Evolutionary conservation across 208 protist species (phyloP).

Genomic region (Trypanosomatidae sp.): DNA sequence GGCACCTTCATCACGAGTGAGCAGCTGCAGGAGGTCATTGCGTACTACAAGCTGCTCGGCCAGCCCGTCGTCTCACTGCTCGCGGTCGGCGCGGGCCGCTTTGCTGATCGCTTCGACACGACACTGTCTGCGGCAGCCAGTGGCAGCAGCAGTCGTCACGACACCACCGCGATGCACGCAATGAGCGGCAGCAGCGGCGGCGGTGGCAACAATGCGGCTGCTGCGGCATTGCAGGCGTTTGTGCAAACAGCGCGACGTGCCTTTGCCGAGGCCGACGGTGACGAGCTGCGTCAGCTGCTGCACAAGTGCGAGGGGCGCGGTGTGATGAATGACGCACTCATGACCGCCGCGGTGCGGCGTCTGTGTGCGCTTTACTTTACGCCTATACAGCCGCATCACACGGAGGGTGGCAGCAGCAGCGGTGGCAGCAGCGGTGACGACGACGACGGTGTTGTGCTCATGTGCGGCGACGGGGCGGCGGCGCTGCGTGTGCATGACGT

Average conservation of each 20-base stretch:
- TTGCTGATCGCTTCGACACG: slow-evolving; percentile 20
- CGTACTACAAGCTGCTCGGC: slow-evolving; percentile 48
- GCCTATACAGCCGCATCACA: too few species aligned
- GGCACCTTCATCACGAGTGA: slow-evolving; percentile 26
- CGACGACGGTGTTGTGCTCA: too few species aligned
- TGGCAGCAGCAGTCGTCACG: neutral
- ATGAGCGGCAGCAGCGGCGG: neutral
- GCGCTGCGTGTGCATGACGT: too few species aligned
- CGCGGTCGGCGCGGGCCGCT: slow-evolving; percentile 13
- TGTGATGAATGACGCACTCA: slow-evolving; percentile 43
- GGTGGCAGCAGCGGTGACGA: too few species aligned
- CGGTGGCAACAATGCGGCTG: neutral
- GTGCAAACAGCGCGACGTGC: slow-evolving; percentile 17
- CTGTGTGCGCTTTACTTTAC: slow-evolving; percentile 28
- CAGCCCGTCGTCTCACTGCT: slow-evolving; percentile 48
- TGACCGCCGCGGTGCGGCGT: slow-evolving; percentile 25
- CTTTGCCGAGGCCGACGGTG: slow-evolving; percentile 15
- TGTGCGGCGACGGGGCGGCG: too few species aligned
- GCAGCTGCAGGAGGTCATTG: slow-evolving; percentile 40
- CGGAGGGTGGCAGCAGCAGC: too few species aligned
- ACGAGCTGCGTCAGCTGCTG: slow-evolving; percentile 39
- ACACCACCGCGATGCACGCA: neutral
- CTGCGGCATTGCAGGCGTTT: slow-evolving; percentile 27
- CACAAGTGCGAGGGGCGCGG: slow-evolving; percentile 39
- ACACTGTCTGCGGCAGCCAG: slow-evolving; percentile 6